Evolutionary conservation across 352 stramenopile genomes (phyloP).

Genomic region (Halophytophthora polymorphica): DNA sequence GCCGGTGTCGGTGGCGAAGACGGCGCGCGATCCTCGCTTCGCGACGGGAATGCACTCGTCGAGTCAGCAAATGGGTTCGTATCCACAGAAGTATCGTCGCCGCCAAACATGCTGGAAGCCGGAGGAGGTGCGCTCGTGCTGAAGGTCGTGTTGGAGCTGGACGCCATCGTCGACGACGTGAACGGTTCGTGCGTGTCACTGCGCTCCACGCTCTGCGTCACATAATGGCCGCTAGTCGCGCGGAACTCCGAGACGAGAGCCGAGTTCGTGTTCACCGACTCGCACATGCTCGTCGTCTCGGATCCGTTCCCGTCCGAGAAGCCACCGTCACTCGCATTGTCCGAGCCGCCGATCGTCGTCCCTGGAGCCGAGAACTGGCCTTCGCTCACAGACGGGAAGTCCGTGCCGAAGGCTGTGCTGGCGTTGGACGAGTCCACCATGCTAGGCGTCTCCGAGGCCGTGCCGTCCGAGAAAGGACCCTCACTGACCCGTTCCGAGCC

Average conservation of each 20-base stretch:
- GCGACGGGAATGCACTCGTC: constrained; percentile 26
- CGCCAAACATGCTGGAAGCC: constrained; percentile 21
- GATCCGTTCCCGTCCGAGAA: constrained; percentile 65
- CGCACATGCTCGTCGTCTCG: constrained; percentile 51
- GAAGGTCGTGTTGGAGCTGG: constrained; percentile 16
- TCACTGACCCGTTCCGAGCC: constrained; percentile 69
- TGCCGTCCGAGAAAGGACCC: constrained; percentile 60
- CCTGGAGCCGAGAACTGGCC: constrained; percentile 61
- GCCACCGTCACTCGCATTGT: constrained; percentile 50
- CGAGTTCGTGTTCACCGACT: constrained; percentile 34
- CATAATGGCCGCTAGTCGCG: constrained; percentile 31
- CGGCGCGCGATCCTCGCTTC: constrained; percentile 6
- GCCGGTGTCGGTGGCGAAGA: constrained; percentile 5
- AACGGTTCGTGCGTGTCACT: constrained; percentile 21
- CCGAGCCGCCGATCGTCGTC: constrained; percentile 54
- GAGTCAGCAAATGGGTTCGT: constrained; percentile 46
- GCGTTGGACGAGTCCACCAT: constrained; percentile 71
- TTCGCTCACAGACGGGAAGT: constrained; percentile 75
- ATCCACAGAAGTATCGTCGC: constrained; percentile 19
- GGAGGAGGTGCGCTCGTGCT: constrained; percentile 9
- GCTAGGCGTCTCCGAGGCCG: constrained; percentile 66
- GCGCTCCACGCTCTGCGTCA: constrained; percentile 24
- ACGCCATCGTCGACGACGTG: constrained; percentile 23
- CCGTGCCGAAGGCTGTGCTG: constrained; percentile 70
- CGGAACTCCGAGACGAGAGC: constrained; percentile 37